phyloP scores from a whole-genome alignment of 192 early-diverging fungal species.

The Coemansia aciculifera region DNA sequence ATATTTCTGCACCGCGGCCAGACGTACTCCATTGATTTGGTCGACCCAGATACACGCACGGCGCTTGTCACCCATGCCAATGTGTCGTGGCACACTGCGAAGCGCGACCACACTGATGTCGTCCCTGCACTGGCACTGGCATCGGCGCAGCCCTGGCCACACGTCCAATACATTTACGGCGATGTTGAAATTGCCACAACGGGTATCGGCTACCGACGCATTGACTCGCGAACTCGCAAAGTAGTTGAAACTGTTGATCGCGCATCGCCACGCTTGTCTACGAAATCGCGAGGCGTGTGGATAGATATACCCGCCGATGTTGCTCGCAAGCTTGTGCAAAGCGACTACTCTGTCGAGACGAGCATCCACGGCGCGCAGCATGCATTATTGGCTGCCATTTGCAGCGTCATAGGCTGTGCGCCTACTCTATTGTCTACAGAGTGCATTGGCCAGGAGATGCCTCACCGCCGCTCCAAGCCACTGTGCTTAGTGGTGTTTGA shows the following conservation, averaged over 20 bases:
- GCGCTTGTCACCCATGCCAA: conserved; percentile 22
- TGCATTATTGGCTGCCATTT: conserved; percentile 12
- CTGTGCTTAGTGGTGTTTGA: conserved; percentile 27
- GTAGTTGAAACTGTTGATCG: conserved; percentile 28
- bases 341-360: conserved; percentile 18
- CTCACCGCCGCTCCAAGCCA: conserved; percentile 9
- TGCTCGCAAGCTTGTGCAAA: not conserved
- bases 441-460: conserved; percentile 27
- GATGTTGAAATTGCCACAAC: conserved; percentile 12
- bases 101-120: conserved; percentile 7
- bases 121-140: not conserved
- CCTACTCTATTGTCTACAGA: conserved; percentile 14
- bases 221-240: conserved; percentile 22
- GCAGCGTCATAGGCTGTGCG: not conserved
- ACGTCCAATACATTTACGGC: conserved; percentile 6
- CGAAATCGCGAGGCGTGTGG: conserved; percentile 25
- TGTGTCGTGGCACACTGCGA: conserved; percentile 37
- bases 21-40: conserved; percentile 26
- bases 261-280: conserved; percentile 6
- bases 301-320: conserved; percentile 24
- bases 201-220: conserved; percentile 41
- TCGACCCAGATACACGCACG: conserved; percentile 15
- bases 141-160: not conserved
- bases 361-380: conserved; percentile 43
- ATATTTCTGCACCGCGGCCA: conserved; percentile 40